phyloP scores from a whole-genome alignment of 805 yeast species.

The Metschnikowia proteae region DNA sequence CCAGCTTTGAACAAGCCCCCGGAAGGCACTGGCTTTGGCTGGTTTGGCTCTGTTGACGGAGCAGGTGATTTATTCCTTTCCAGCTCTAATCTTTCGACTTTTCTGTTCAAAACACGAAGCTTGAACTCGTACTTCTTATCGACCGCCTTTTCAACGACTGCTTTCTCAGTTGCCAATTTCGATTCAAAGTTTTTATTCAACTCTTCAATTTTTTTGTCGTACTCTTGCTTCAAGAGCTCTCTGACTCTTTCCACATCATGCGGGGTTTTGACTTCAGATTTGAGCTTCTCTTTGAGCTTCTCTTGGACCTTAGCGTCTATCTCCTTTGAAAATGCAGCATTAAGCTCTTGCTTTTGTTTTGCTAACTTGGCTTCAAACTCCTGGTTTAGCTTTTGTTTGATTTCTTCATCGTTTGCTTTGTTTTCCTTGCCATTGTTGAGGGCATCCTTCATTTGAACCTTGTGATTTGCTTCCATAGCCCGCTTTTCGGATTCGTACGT shows the following conservation, averaged over 20 bases:
- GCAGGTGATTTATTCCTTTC: constrained; percentile 3
- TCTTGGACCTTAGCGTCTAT: constrained; percentile 12
- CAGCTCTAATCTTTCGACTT: constrained; percentile 47
- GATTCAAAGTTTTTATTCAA: constrained; percentile 22
- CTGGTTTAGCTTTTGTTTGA: constrained; percentile 25
- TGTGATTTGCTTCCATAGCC: constrained; percentile 14
- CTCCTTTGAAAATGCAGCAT: constrained; percentile 37
- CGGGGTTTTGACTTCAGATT: not conserved
- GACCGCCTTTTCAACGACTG: constrained; percentile 46
- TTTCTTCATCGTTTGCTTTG: constrained; percentile 5
- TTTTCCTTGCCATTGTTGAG: not conserved
- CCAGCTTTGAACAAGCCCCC: not conserved
- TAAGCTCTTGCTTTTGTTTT: constrained; percentile 17
- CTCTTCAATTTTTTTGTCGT: constrained; percentile 20
- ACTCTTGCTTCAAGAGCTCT: constrained; percentile 17
- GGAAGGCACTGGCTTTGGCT: not conserved
- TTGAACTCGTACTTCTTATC: constrained; percentile 59
- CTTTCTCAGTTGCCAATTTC: constrained; percentile 21
- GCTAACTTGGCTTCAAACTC: constrained; percentile 23
- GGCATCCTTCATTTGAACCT: constrained; percentile 22
- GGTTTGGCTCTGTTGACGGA: not conserved
- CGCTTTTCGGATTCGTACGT: constrained; percentile 31
- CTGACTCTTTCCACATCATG: constrained; percentile 2
- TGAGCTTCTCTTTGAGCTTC: constrained; percentile 16
- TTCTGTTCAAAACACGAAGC: constrained; percentile 50